Evolutionary conservation across 306 rosid species (phyloP).

Genomic region (Inga leiocalycina): DNA sequence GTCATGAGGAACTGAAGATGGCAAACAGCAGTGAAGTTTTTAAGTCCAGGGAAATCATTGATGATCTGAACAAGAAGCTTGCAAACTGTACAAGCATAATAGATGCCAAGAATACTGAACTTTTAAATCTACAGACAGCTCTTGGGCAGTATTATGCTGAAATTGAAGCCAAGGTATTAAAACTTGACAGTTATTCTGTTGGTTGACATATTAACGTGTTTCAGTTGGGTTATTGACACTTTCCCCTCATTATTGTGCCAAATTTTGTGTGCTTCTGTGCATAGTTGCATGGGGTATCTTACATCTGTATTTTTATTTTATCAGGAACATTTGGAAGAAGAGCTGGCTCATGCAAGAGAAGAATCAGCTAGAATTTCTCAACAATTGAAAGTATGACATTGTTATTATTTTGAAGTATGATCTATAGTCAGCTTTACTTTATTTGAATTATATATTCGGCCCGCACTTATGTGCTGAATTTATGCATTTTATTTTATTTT

Average conservation of each 20-base stretch:
- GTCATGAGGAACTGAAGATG: conserved; percentile 70
- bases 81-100: conserved; percentile 63
- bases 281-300: conserved; percentile 28
- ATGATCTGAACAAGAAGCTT: conserved; percentile 78
- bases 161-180: conserved; percentile 93
- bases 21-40: conserved; percentile 57
- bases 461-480: not conserved
- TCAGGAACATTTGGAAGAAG: conserved; percentile 87
- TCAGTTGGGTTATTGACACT: conserved; percentile 22
- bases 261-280: conserved; percentile 19
- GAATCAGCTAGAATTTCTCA: conserved; percentile 67
- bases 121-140: conserved; percentile 90
- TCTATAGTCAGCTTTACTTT: not conserved
- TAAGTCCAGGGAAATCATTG: conserved; percentile 67
- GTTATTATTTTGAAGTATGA: conserved; percentile 9
- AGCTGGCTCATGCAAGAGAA: conserved; percentile 76
- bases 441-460: no score
- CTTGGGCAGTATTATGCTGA: conserved; percentile 99
- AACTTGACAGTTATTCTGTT: conserved; percentile 12
- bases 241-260: not conserved
- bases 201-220: not conserved
- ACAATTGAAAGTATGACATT: conserved; percentile 60
- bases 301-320: conserved; percentile 32
- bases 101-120: conserved; percentile 85
- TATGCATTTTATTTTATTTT: not conserved